Evolutionary conservation across 1,284 basidiomycete genomes (phyloP), one percentile per base, ranked within the genome.

Genomic region (Thecaphora thlaspeos): DNA sequence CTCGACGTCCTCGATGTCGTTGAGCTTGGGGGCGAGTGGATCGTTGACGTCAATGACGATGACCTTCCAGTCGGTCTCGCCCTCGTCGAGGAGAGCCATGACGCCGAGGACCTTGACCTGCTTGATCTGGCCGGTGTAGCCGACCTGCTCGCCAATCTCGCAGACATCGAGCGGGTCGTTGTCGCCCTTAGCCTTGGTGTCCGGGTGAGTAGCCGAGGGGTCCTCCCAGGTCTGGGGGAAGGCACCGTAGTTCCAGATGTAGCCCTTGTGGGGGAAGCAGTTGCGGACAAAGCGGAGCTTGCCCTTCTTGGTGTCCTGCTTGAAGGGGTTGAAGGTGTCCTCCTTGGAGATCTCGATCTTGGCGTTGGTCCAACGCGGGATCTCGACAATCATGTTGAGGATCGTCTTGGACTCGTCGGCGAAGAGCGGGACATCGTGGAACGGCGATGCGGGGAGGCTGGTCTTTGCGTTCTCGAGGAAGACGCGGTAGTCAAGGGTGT

Each of bases 141-240:
- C 95, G 74, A 98, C 90, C 80, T 94, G 91, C 81, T 99, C 95
- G 64, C 95, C 95, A 77, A 99, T 98, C 83, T 99, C 95, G 81
- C 95, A 97, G 63, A 99, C 94, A 81, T 99, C 95, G 71, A 99
- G 88, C 63, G 95, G 95, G 82, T 99, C 95, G 78, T 98, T 96
- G 84, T 99, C 95, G 60, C 95, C 95, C 82, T 89, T 90, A 63
- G 95, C 95, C 82, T 97, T 97, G 78, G 95, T 98, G 84, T 99
- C 95, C 53, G 92, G 84, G 81, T 99, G 94, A 51, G 83, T 83
- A 71, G 84, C 82, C 70, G 83, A 80, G 43, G 95, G 95, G 81
- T 98, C 95, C 80, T 99, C 95, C 94, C 94, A 99, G 46, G 95
- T 98, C 89, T 98, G 80, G 62, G 92, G 91, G 86, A 96, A 95